Evolutionary conservation across 371 early-diverging fungal genomes (phyloP).

Genomic region (Syncephalis fuscata): DNA sequence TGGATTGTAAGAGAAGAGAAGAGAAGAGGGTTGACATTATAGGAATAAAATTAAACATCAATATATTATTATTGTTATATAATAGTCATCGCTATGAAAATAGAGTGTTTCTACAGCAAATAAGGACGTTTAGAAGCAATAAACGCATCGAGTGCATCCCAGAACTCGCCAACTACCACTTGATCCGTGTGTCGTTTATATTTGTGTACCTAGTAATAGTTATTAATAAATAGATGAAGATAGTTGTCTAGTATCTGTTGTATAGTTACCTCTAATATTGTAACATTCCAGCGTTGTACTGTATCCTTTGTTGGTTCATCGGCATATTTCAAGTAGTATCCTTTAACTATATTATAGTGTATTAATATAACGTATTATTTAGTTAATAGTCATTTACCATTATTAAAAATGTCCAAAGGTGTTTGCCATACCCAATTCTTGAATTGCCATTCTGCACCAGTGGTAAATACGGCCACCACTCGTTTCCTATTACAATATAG

Average conservation of each 20-base stretch:
- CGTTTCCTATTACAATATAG: slow-evolving; percentile 34
- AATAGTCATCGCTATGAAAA: too few species aligned
- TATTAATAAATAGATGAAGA: neutral
- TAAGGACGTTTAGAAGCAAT: slow-evolving; percentile 35
- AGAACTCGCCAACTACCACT: slow-evolving; percentile 57
- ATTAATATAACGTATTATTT: too few species aligned
- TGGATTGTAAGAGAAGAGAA: too few species aligned
- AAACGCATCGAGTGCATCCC: slow-evolving; percentile 52
- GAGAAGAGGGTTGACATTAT: too few species aligned
- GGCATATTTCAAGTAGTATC: slow-evolving; percentile 61
- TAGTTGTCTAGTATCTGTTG: neutral
- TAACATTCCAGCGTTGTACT: slow-evolving; percentile 55
- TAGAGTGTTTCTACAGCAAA: slow-evolving; percentile 17
- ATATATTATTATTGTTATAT: too few species aligned
- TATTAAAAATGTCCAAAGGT: slow-evolving; percentile 62
- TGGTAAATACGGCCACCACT: slow-evolving; percentile 76
- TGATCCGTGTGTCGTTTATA: slow-evolving; percentile 55
- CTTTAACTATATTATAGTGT: slow-evolving; percentile 27
- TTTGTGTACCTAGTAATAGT: slow-evolving; percentile 38
- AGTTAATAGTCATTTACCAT: slow-evolving; percentile 22
- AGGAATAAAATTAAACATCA: too few species aligned
- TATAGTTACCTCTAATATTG: slow-evolving; percentile 37
- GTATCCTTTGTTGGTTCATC: slow-evolving; percentile 44
- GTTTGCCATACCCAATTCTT: slow-evolving; percentile 76
- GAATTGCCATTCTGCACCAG: slow-evolving; percentile 87